Evolutionary conservation across 805 yeast genomes (phyloP).

Genomic region (Ogataea angusta): DNA sequence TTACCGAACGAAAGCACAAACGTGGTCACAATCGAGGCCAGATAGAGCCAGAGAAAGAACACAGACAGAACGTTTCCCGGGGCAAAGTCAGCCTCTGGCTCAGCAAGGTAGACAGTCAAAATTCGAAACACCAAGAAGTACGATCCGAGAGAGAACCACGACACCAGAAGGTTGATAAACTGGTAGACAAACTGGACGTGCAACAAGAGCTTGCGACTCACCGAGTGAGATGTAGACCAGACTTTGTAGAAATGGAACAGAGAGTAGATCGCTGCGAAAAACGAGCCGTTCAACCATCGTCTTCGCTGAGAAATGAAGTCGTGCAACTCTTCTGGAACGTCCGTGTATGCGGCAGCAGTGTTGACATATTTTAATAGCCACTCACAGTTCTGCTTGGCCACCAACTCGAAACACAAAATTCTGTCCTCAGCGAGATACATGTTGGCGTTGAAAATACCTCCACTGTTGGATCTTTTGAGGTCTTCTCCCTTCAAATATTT

Average conservation of each 20-base stretch:
- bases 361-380: conserved; percentile 86
- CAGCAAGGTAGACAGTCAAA: conserved; percentile 74
- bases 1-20: conserved; percentile 92
- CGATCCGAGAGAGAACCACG: conserved; percentile 92
- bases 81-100: conserved; percentile 53
- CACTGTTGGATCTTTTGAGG: conserved; percentile 55
- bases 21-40: conserved; percentile 75
- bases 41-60: conserved; percentile 80
- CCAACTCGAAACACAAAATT: conserved; percentile 89
- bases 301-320: conserved; percentile 90
- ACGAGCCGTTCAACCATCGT: conserved; percentile 96
- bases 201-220: conserved; percentile 62
- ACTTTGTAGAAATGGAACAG: conserved; percentile 71
- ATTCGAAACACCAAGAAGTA: conserved; percentile 89
- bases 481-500: conserved; percentile 93
- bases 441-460: conserved; percentile 87
- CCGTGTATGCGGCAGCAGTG: conserved; percentile 88
- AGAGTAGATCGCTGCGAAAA: conserved; percentile 90
- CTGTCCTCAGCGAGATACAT: conserved; percentile 98
- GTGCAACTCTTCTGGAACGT: conserved; percentile 85
- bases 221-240: conserved; percentile 75
- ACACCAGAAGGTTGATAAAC: conserved; percentile 65
- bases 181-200: conserved; percentile 82
- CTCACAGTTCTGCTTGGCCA: conserved; percentile 70
- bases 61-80: conserved; percentile 79